Evolutionary conservation across 176 grass and related monocot genomes (phyloP).

Genomic region (Tillandsia fasciculata): DNA sequence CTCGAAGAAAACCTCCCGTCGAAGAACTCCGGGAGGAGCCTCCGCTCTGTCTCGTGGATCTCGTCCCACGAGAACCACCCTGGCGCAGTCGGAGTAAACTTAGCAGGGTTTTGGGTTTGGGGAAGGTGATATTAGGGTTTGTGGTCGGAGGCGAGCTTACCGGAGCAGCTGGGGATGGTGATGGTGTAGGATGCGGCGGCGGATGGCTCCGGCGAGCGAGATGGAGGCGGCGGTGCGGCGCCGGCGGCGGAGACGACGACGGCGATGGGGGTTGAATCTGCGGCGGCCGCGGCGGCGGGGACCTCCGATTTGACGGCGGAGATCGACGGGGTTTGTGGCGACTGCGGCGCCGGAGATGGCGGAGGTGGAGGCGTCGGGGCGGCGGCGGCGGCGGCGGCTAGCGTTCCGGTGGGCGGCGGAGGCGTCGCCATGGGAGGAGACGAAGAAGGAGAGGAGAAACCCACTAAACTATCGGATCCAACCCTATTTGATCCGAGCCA

Average conservation of each 20-base stretch:
- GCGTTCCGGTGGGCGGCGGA: background rate
- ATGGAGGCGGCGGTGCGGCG: background rate
- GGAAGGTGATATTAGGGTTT: background rate
- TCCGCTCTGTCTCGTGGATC: conserved; percentile 79
- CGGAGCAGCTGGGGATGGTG: conserved; percentile 81
- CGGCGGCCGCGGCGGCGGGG: conserved; percentile 6
- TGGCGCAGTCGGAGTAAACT: conserved; percentile 22
- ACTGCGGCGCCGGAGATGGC: background rate
- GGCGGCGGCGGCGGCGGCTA: conserved; percentile 1
- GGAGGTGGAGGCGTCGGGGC: background rate
- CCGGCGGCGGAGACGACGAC: conserved; percentile 4
- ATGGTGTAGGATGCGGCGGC: conserved; percentile 43
- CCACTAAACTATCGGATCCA: background rate
- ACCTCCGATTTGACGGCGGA: conserved; percentile 39
- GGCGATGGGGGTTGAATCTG: background rate
- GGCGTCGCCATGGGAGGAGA: conserved; percentile 5
- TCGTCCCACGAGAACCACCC: conserved; percentile 77
- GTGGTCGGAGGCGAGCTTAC: conserved; percentile 19
- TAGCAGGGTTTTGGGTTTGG: background rate
- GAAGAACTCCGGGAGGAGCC: conserved; percentile 81
- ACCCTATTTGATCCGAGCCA: background rate
- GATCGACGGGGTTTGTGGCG: conserved; percentile 8
- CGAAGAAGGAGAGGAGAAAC: background rate
- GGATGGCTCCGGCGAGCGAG: background rate
- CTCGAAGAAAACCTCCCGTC: conserved; percentile 46